These are phyloP conservation scores for Phytophthora ohioensis DNA, from an alignment of 352 stramenopile species.

Conservation along the genomic window DNA sequence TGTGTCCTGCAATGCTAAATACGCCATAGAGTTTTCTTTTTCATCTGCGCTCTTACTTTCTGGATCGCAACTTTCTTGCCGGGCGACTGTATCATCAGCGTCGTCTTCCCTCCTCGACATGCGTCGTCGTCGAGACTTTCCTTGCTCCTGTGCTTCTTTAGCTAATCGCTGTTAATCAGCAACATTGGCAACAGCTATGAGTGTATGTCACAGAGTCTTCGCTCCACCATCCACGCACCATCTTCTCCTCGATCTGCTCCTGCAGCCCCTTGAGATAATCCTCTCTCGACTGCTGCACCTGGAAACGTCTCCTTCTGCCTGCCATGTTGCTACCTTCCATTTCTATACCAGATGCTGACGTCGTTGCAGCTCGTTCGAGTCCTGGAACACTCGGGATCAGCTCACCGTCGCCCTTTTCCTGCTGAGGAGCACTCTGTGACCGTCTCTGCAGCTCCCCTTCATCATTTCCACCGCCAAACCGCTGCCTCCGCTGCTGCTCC, in stretches of 20 bases:
- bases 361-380: slow-evolving; percentile 17
- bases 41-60: background rate
- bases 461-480: background rate
- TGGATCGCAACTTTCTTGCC: background rate
- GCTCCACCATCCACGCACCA: slow-evolving; percentile 35
- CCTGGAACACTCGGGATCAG: slow-evolving; percentile 3
- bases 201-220: background rate
- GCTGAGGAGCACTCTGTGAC: slow-evolving; percentile 39
- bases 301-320: slow-evolving; percentile 4
- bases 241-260: slow-evolving; percentile 63
- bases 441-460: background rate
- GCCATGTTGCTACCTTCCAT: background rate
- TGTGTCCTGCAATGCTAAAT: background rate
- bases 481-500: slow-evolving; percentile 13
- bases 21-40: background rate
- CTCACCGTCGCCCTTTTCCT: background rate
- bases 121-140: background rate
- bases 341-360: background rate
- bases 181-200: background rate
- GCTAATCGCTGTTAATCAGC: slow-evolving; percentile 8
- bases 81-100: background rate
- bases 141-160: slow-evolving; percentile 16
- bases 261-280: slow-evolving; percentile 51
- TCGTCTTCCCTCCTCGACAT: slow-evolving; percentile 11
- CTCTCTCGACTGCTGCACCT: slow-evolving; percentile 33